These are phyloP conservation scores for Arthrobotrys entomopaga DNA, from an alignment of 2,329 filamentous ascomycete genomes.

Conservation along the genomic window DNA sequence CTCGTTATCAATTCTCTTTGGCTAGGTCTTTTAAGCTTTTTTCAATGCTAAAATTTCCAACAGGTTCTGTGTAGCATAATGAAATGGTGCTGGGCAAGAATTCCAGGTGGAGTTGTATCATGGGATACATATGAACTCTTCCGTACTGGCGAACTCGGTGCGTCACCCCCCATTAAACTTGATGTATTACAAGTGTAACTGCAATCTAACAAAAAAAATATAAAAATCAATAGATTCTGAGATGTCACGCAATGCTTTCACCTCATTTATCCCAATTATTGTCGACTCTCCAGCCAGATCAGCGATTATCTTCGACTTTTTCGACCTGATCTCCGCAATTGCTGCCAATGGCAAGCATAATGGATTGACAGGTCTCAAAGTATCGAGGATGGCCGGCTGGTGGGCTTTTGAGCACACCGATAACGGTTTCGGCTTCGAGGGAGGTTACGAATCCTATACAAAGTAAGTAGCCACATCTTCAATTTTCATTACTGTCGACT, in stretches of 20 bases:
- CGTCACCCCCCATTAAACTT: conserved; percentile 44
- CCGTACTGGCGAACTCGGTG: conserved; percentile 91
- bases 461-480: conserved; percentile 67
- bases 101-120: conserved; percentile 89
- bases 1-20: background rate
- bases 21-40: background rate
- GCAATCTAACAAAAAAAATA: conserved; percentile 62
- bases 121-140: conserved; percentile 98
- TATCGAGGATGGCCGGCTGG: conserved; percentile 96
- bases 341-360: conserved; percentile 94
- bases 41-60: conserved; percentile 57
- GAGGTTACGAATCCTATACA: conserved; percentile 89
- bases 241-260: conserved; percentile 90
- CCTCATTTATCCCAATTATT: conserved; percentile 93
- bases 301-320: conserved; percentile 94
- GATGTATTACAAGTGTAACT: background rate
- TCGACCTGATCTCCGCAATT: conserved; percentile 88
- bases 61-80: conserved; percentile 91
- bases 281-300: conserved; percentile 86
- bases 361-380: conserved; percentile 88
- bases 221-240: conserved; percentile 87
- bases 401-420: conserved; percentile 97
- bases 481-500: background rate
- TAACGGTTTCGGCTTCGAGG: conserved; percentile 89
- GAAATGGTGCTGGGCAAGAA: conserved; percentile 98